Evolutionary conservation across 2,329 filamentous ascomycete species (phyloP).

Genomic region (Thermothelomyces thermophilus): DNA sequence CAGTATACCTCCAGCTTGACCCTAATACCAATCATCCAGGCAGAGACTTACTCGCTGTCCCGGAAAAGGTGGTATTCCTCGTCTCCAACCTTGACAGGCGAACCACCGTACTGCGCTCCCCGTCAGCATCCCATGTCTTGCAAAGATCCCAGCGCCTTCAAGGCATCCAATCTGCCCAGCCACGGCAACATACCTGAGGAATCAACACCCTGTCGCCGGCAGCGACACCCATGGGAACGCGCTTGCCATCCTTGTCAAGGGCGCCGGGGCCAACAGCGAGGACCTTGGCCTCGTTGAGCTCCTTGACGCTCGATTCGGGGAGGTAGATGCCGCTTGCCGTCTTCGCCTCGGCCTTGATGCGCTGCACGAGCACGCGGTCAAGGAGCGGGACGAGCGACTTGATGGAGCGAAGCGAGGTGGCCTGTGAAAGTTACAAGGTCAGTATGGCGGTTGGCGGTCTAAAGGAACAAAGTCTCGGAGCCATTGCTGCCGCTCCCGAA

Average conservation of each 20-base stretch:
- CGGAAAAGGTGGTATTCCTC: slow-evolving; percentile 95
- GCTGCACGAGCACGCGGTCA: slow-evolving; percentile 97
- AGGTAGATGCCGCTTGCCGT: slow-evolving; percentile 97
- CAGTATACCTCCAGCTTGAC: slow-evolving; percentile 7
- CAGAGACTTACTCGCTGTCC: slow-evolving; percentile 81
- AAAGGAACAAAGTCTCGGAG: background rate
- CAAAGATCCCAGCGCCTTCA: background rate
- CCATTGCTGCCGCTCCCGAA: background rate
- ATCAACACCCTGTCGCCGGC: slow-evolving; percentile 91
- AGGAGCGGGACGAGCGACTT: slow-evolving; percentile 90
- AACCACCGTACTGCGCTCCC: slow-evolving; percentile 75
- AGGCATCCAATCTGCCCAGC: no score
- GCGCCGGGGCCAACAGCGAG: slow-evolving; percentile 88
- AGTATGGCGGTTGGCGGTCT: background rate
- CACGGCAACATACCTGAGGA: slow-evolving; percentile 61
- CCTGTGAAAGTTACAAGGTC: slow-evolving; percentile 33
- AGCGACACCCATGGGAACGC: slow-evolving; percentile 73
- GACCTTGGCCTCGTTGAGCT: slow-evolving; percentile 96
- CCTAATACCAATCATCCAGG: background rate
- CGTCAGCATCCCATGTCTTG: slow-evolving; percentile 23
- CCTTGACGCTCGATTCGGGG: slow-evolving; percentile 93
- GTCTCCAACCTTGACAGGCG: slow-evolving; percentile 93
- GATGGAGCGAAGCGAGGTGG: slow-evolving; percentile 84
- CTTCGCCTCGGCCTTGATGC: slow-evolving; percentile 94
- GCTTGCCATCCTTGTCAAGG: slow-evolving; percentile 82